Evolutionary conservation across 306 rosid genomes (phyloP).

Genomic region (Cucurbita argyrosperma): DNA sequence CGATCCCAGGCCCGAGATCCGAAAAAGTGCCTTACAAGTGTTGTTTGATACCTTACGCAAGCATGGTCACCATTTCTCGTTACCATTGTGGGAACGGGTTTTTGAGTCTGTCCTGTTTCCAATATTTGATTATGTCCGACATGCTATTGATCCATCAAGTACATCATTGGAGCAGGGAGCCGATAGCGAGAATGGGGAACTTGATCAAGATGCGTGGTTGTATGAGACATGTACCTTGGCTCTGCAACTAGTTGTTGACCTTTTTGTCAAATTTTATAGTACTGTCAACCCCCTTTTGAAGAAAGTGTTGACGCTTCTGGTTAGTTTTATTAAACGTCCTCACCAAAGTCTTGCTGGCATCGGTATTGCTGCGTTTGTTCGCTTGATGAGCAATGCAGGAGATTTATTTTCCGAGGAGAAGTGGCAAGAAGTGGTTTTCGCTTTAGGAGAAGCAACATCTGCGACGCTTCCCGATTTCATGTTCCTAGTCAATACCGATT

Average conservation of each 20-base stretch:
- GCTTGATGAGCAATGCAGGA: conserved; percentile 93
- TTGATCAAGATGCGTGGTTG: conserved; percentile 92
- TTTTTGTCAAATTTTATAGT: conserved; percentile 78
- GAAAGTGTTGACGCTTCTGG: conserved; percentile 80
- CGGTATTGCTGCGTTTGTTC: conserved; percentile 96
- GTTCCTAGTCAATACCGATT: conserved; percentile 36
- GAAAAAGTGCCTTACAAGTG: conserved; percentile 83
- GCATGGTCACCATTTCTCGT: conserved; percentile 94
- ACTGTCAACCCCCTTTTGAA: conserved; percentile 86
- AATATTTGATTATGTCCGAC: conserved; percentile 87
- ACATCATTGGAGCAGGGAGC: conserved; percentile 36
- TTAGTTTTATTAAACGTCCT: conserved; percentile 88
- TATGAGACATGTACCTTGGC: conserved; percentile 99
- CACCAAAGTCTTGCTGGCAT: conserved; percentile 98
- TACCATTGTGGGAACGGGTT: conserved; percentile 82
- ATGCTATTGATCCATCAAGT: conserved; percentile 92
- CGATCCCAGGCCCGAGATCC: conserved; percentile 94
- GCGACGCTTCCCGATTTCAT: conserved; percentile 77
- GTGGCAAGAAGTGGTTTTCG: conserved; percentile 88
- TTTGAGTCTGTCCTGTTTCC: conserved; percentile 96
- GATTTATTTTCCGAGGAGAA: conserved; percentile 80
- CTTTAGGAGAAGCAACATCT: conserved; percentile 75
- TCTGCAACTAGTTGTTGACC: conserved; percentile 89
- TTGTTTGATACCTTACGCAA: conserved; percentile 88
- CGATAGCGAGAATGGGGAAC: conserved; percentile 42